A percentile compares a stretch with the other conserved stretches of the same genome.
These are phyloP conservation scores for Paraphoma chrysanthemicola DNA, from an alignment of 2,329 filamentous ascomycete genomes.

Conservation along the genomic window DNA sequence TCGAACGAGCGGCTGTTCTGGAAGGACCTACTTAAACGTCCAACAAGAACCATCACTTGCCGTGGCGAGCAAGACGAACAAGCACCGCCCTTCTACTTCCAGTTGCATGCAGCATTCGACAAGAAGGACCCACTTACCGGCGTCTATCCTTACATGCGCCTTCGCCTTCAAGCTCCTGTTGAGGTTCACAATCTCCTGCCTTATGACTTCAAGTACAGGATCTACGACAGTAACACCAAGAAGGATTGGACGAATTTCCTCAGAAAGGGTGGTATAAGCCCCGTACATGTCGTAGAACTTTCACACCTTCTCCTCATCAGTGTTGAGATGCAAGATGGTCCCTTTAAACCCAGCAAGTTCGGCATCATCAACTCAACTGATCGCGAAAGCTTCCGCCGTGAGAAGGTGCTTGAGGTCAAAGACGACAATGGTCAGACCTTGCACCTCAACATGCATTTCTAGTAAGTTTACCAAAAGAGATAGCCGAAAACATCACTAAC, in stretches of 20 bases:
- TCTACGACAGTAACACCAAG: constrained; percentile 98
- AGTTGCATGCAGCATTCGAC: constrained; percentile 87
- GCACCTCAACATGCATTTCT: constrained; percentile 88
- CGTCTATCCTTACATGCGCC: constrained; percentile 91
- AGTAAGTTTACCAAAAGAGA: constrained; percentile 53
- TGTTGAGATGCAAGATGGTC: constrained; percentile 94
- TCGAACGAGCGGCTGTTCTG: constrained; percentile 89
- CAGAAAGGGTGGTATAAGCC: constrained; percentile 93
- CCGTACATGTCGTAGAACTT: constrained; percentile 94
- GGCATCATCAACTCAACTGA: constrained; percentile 93
- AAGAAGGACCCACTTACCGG: constrained; percentile 82
- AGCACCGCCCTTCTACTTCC: constrained; percentile 90
- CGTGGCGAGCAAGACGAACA: constrained; percentile 82
- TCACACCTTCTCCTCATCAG: constrained; percentile 92
- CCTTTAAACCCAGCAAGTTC: constrained; percentile 94
- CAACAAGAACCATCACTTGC: constrained; percentile 87
- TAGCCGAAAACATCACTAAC: constrained; percentile 14
- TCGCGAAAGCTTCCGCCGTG: constrained; percentile 86
- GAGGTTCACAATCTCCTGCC: constrained; percentile 94
- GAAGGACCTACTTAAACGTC: constrained; percentile 85
- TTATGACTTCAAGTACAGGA: constrained; percentile 98
- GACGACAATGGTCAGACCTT: constrained; percentile 82
- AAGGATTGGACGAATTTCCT: constrained; percentile 99
- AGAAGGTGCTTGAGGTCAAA: constrained; percentile 79
- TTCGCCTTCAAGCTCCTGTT: constrained; percentile 89